Percentiles rank a stretch among this genome's conserved stretches.
Evolutionary conservation across 768 basidiomycete species (phyloP).

Genomic region (Asterophora parasitica): DNA sequence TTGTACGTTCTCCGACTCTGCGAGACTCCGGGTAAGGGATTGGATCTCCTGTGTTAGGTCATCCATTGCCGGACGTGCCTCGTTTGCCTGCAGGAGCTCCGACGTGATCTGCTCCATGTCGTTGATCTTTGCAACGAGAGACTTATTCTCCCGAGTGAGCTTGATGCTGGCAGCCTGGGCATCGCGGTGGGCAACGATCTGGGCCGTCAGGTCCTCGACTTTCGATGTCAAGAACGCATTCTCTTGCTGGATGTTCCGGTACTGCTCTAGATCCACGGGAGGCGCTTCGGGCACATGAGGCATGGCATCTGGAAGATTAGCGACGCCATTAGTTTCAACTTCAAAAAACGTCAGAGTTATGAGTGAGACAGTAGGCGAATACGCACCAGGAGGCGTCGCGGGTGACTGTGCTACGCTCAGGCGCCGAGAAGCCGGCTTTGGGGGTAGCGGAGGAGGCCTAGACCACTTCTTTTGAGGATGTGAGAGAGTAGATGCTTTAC

Average conservation of each 20-base stretch:
- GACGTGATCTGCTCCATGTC: constrained; percentile 28
- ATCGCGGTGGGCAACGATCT: constrained; percentile 16
- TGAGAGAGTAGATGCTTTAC: background rate
- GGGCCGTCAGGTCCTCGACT: constrained; percentile 9
- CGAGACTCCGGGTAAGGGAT: constrained; percentile 5
- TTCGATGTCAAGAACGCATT: constrained; percentile 8
- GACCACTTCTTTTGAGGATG: too few relatives aligned
- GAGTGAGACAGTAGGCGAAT: background rate
- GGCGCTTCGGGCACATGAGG: background rate
- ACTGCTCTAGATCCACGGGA: background rate
- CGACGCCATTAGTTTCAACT: too few relatives aligned
- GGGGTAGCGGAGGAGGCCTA: constrained; percentile 4
- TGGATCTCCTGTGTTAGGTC: constrained; percentile 18
- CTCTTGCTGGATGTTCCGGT: constrained; percentile 4
- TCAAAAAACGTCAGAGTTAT: background rate
- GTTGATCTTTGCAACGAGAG: constrained; percentile 20
- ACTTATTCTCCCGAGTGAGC: constrained; percentile 24
- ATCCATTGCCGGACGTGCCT: constrained; percentile 18
- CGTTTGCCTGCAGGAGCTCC: constrained; percentile 24
- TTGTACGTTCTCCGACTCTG: constrained; percentile 8
- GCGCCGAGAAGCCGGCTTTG: constrained; percentile 1
- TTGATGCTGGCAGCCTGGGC: constrained; percentile 18
- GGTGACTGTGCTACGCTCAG: background rate
- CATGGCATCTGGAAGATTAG: too few relatives aligned
- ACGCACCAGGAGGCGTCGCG: background rate